A percentile compares a stretch with the other conserved stretches of the same genome.
Conservation (phyloP, 2,329 filamentous ascomycete genomes). For the Cladosporium sp. region DNA sequence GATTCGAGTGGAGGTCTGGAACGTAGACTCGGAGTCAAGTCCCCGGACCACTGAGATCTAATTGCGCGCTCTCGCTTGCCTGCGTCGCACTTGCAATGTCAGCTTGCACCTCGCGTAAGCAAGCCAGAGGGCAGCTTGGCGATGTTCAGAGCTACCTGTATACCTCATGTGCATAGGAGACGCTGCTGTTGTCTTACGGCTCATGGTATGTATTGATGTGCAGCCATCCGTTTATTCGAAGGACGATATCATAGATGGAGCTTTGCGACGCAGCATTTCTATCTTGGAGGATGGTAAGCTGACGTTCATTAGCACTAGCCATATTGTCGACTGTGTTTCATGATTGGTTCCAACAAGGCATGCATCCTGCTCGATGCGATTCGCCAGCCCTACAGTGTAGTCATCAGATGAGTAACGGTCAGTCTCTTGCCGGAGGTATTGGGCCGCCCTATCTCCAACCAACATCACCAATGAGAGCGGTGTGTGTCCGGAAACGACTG, state of each 20-base stretch:
- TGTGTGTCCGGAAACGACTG: background rate
- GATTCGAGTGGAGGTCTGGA: background rate
- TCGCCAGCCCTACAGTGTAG: slow-evolving; percentile 8
- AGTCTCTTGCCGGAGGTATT: background rate
- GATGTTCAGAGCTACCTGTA: background rate
- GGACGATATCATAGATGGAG: background rate
- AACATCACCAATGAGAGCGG: background rate
- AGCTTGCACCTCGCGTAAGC: background rate
- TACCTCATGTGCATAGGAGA: background rate
- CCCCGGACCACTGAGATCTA: background rate
- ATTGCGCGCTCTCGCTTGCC: background rate
- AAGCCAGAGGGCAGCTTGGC: background rate
- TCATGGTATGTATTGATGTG: background rate
- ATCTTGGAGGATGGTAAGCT: background rate
- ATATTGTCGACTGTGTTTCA: background rate
- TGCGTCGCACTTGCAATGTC: background rate
- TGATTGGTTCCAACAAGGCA: background rate
- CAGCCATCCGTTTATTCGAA: background rate
- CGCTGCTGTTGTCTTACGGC: background rate
- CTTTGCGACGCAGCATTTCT: background rate
- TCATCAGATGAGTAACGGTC: background rate
- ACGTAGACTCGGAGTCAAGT: background rate
- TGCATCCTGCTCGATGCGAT: background rate
- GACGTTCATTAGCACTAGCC: background rate
- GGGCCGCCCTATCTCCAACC: background rate